Evolutionary conservation across 2,329 filamentous ascomycete genomes (phyloP).

Genomic region (Stemphylium lycopersici): DNA sequence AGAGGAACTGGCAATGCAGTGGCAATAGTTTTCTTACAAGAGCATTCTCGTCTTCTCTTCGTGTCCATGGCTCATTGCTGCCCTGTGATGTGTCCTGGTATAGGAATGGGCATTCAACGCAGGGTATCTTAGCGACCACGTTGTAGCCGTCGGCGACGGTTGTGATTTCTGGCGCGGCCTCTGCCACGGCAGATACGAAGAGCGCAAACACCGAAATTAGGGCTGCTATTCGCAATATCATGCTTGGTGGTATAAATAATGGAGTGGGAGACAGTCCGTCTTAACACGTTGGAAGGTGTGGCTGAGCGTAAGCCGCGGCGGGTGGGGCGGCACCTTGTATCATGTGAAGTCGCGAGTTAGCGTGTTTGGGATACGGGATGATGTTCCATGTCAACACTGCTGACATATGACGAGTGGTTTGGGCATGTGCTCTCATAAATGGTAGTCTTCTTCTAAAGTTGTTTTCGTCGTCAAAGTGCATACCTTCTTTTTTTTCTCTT

Average conservation of each 20-base stretch:
- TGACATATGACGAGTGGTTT: background rate
- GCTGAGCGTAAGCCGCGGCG: constrained; percentile 8
- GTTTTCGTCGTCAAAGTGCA: no score
- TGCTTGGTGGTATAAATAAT: constrained; percentile 5
- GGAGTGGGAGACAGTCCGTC: background rate
- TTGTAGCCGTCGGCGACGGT: constrained; percentile 39
- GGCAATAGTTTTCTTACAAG: constrained; percentile 19
- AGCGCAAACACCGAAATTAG: constrained; percentile 1
- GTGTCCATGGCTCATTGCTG: constrained; percentile 30
- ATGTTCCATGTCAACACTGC: background rate
- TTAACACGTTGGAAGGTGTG: constrained; percentile 20
- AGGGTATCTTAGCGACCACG: constrained; percentile 42
- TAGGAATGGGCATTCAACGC: constrained; percentile 41
- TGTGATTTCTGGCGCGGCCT: constrained; percentile 40
- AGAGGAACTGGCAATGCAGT: background rate
- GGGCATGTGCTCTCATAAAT: no score
- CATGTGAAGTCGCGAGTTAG: constrained; percentile 19
- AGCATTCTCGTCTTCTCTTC: constrained; percentile 35
- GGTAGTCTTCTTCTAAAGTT: no score
- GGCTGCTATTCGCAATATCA: constrained; percentile 22
- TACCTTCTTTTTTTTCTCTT: no score
- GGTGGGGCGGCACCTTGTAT: constrained; percentile 15
- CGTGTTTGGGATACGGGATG: constrained; percentile 7
- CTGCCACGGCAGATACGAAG: constrained; percentile 13
- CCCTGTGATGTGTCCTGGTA: constrained; percentile 39